These are phyloP conservation scores for Chalciporus sp. DNA, from an alignment of 1,284 basidiomycete genomes.

Conservation along the genomic window DNA sequence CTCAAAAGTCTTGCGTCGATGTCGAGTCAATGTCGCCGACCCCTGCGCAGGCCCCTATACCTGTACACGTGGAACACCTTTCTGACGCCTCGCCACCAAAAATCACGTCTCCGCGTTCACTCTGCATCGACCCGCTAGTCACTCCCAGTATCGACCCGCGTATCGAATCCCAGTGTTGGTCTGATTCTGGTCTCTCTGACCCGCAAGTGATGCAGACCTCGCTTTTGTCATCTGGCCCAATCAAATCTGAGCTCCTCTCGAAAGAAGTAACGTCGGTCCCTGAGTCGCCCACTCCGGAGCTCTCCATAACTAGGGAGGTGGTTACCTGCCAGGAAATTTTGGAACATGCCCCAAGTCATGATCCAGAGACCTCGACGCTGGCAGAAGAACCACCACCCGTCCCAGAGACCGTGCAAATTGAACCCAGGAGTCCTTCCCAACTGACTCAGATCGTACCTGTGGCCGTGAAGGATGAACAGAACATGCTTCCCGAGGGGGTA, in stretches of 20 bases:
- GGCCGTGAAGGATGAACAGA: constrained; percentile 5
- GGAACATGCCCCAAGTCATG: not conserved
- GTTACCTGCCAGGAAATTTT: constrained; percentile 3
- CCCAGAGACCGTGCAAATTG: constrained; percentile 2
- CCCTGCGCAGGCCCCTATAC: not conserved
- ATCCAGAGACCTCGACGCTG: not conserved
- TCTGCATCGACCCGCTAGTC: not conserved
- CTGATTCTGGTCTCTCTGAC: not conserved
- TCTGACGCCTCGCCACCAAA: not conserved
- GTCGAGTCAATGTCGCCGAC: not conserved
- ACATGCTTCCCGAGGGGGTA: not conserved
- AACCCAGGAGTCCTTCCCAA: constrained; percentile 13
- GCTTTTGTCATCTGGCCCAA: not conserved
- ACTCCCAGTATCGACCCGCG: constrained; percentile 11
- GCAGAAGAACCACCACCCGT: not conserved
- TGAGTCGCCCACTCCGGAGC: not conserved
- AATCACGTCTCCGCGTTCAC: not conserved
- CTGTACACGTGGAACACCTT: not conserved
- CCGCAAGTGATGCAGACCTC: not conserved
- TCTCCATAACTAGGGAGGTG: not conserved
- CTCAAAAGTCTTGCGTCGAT: not conserved
- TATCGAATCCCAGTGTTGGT: constrained; percentile 6
- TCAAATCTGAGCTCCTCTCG: not conserved
- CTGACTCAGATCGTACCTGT: not conserved
- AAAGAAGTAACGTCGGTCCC: not conserved